A percentile compares a stretch with the other conserved stretches of the same genome.
These are phyloP conservation scores for Tillandsia leiboldiana DNA, from an alignment of 176 grass and related monocot species.

Conservation along the genomic window DNA sequence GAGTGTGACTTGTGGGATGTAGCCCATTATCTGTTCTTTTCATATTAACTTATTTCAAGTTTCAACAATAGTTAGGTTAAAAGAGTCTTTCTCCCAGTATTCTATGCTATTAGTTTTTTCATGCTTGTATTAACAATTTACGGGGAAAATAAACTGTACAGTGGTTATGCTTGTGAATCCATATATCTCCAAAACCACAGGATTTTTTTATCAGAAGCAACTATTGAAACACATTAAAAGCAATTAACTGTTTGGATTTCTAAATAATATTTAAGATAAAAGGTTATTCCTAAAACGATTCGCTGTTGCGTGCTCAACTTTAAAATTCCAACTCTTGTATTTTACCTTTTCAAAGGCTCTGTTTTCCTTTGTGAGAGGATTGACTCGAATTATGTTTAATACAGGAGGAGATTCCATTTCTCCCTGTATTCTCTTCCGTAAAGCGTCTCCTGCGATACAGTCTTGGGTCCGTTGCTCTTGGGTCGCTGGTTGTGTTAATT, in stretches of 20 bases:
- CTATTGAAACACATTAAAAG: not conserved
- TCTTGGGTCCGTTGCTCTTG: conserved; percentile 83
- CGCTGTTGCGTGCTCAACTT: not conserved
- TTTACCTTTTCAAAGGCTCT: conserved; percentile 8
- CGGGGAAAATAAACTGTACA: not conserved
- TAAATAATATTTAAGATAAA: not conserved
- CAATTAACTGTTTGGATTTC: not conserved
- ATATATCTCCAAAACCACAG: not conserved
- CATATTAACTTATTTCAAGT: no score
- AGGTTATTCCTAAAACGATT: not conserved
- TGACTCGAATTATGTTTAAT: conserved; percentile 19
- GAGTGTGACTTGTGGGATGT: no score
- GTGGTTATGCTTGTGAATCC: not conserved
- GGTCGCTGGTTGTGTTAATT: conserved; percentile 69
- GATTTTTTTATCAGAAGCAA: not conserved
- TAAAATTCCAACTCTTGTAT: not conserved
- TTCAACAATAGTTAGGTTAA: no score
- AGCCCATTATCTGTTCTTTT: no score
- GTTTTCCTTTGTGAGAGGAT: conserved; percentile 13
- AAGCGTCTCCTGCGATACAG: conserved; percentile 73
- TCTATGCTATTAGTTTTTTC: not conserved
- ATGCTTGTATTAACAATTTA: not conserved
- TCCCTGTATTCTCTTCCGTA: conserved; percentile 72
- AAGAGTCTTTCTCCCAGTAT: no score
- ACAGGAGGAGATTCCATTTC: conserved; percentile 89